Percentiles rank a stretch among this genome's conserved stretches.
Conservation (phyloP, 2,329 filamentous ascomycete genomes). For the Acrocalymma vagum region DNA sequence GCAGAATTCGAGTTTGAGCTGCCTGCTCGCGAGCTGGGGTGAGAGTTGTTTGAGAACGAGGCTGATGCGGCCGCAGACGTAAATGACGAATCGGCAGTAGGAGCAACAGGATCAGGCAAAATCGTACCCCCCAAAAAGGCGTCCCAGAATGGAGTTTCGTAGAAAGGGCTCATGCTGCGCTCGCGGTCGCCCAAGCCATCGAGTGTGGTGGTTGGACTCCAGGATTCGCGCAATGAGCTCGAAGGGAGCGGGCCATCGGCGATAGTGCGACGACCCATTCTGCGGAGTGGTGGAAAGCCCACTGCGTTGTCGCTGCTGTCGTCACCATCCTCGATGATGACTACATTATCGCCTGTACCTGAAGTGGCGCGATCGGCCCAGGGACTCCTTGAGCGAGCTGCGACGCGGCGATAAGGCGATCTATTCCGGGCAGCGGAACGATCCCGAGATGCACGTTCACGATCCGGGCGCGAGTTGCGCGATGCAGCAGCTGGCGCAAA, state of each 20-base stretch:
- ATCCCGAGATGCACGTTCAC: conserved; percentile 4
- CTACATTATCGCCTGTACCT: conserved; percentile 7
- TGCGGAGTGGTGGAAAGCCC: conserved; percentile 45
- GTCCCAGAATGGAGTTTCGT: conserved; percentile 71
- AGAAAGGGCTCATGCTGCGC: conserved; percentile 77
- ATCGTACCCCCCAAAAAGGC: conserved; percentile 82
- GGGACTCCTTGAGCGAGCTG: conserved; percentile 22
- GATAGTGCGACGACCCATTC: conserved; percentile 48
- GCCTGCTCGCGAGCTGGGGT: conserved; percentile 53
- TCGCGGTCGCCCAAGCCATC: conserved; percentile 87
- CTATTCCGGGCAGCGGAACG: conserved; percentile 11
- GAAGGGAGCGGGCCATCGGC: conserved; percentile 44
- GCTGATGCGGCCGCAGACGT: conserved; percentile 68
- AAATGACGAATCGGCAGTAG: conserved; percentile 85
- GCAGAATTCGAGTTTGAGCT: conserved; percentile 57
- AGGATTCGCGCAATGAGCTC: conserved; percentile 48
- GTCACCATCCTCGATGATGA: conserved; percentile 25
- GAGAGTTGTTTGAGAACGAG: conserved; percentile 53
- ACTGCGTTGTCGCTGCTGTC: conserved; percentile 37
- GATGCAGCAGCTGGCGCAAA: conserved; percentile 41
- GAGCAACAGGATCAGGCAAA: conserved; percentile 80
- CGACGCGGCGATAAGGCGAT: conserved; percentile 16
- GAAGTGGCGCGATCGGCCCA: conserved; percentile 7
- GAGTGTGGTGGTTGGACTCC: conserved; percentile 50
- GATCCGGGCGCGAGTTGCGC: conserved; percentile 15